Evolutionary conservation across 345 rosid genomes (phyloP), one percentile per base, ranked within the genome.

Genomic region (Laguncularia racemosa): DNA sequence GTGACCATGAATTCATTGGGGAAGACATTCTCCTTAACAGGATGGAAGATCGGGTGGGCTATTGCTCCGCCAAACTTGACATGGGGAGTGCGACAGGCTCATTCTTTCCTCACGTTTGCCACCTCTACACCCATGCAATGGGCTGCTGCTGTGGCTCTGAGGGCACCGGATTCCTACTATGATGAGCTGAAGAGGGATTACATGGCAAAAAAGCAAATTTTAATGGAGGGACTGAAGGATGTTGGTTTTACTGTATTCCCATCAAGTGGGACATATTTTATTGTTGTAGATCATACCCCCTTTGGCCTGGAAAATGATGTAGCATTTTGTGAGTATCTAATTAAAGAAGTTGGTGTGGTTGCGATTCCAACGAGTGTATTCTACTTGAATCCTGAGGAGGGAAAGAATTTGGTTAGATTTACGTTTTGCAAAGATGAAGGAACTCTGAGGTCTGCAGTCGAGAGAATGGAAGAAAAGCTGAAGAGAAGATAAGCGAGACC

Each of bases 21-120:
- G 55, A 93, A 93, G 81, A 93, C 97, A 12, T 93, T 85, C 73
- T 93, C 95, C 26, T 74, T 93, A 65, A 93, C 95, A 0, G 97
- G 99, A 12, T 93, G 99, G 99, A 89, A 85, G 76, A 85, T 90
- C n/a, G 99, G 99, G 21, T 93, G 99, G 99, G 95, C 95, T 2
- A 83, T 89, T 3, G 96, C 97, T 2, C 90, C 95, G 5, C 83
- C 91, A n/a, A 89, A 90, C 71, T 46, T 90, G 59, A 82, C 88
- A 18, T 87, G 97, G 95, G 99, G 99, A 64, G 78, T 90, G 47
- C 75, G 95, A 43, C 87, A 82, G 75, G 99, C 96, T 1, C 99
- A 87, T 45, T 73, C 99, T 49, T 90, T 53, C 77, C 96, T 93
- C 53, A 93, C 97, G 9, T 93, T 93, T 43, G 83, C 97, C 0